Evolutionary conservation across 2,329 filamentous ascomycete genomes (phyloP), one percentile per base, ranked within the genome.

Genomic region (Neopestalotiopsis sp.): DNA sequence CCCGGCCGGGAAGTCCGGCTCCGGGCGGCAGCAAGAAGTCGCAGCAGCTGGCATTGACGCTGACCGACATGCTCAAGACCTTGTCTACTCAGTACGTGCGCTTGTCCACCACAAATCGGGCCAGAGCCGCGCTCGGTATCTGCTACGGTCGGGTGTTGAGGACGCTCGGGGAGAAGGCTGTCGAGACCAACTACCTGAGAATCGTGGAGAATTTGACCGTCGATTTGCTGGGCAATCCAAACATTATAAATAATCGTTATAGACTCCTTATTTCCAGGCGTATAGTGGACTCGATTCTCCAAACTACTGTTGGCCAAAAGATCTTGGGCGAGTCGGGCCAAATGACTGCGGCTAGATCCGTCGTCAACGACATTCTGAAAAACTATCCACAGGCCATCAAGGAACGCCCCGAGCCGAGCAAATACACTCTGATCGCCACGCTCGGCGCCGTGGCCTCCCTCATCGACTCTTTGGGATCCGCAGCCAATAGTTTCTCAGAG

Each of bases 291-390:
- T 91, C 92, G 49, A 88, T 98, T 62, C 84, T 99, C 12, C 94
- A 97, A 75, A 92, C 95, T 69, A 90, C 96, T 7, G 87, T 98
- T 71, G 94, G 94, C 9, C 88, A 88, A 69, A 90, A 91, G 72
- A 92, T 98, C 74, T 85, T 99, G 2, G 94, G 94, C 13, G 95
- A 99, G 79, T 94, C 93, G 14, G 95, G 94, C 7, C 95, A 98
- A 76, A 85, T 95, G 69, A 90, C 92, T 73, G 94, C 94, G 34
- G 93, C 94, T 6, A 94, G 91, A 75, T 89, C 90, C 70, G 82
- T 99, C 66, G 89, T 98, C 76, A 97, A 97, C 78, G 91, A 94
- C 69, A 86, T 98, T 60, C 85, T 99, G 63, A 98, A 97, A 78
- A 96, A 98, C 78, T 98, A 97, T 74, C 95, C 96, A 0, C 94